Evolutionary conservation across 495 filamentous ascomycete species (phyloP).

Genomic region (Aspergillus leporis): DNA sequence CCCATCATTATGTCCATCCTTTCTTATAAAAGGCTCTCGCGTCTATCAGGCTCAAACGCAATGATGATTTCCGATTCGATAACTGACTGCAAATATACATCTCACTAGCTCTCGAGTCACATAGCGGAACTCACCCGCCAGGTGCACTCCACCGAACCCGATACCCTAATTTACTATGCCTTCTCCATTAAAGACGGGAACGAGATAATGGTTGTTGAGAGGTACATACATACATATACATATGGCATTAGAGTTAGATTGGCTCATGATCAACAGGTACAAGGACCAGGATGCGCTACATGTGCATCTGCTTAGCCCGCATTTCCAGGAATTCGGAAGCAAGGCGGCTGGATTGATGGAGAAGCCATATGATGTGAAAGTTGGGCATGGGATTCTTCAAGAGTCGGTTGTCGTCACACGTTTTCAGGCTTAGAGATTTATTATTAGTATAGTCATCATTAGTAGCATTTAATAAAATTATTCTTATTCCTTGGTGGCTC

Average conservation of each 20-base stretch:
- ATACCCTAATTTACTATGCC: constrained; percentile 36
- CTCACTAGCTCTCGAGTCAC: constrained; percentile 22
- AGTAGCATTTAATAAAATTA: not conserved
- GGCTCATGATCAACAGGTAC: constrained; percentile 23
- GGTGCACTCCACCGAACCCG: constrained; percentile 34
- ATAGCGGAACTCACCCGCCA: constrained; percentile 27
- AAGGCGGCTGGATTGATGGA: constrained; percentile 24
- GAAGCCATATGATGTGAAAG: constrained; percentile 29
- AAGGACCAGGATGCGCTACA: constrained; percentile 31
- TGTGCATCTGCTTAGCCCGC: constrained; percentile 27
- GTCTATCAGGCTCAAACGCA: too few species aligned
- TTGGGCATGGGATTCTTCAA: constrained; percentile 24
- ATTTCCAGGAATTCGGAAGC: constrained; percentile 29
- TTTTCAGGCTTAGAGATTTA: not conserved
- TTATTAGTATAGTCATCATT: not conserved
- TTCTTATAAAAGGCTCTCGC: too few species aligned
- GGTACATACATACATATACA: constrained; percentile 12
- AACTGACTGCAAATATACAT: too few species aligned
- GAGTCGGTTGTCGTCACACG: constrained; percentile 27
- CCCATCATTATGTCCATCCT: too few species aligned
- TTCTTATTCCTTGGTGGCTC: not conserved
- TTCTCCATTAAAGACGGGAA: constrained; percentile 27
- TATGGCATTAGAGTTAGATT: not conserved
- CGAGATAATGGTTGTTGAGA: constrained; percentile 37
- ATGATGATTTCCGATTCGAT: not conserved